Conservation (phyloP, 2,329 filamentous ascomycete genomes). For the Ceratocystis smalleyi region DNA sequence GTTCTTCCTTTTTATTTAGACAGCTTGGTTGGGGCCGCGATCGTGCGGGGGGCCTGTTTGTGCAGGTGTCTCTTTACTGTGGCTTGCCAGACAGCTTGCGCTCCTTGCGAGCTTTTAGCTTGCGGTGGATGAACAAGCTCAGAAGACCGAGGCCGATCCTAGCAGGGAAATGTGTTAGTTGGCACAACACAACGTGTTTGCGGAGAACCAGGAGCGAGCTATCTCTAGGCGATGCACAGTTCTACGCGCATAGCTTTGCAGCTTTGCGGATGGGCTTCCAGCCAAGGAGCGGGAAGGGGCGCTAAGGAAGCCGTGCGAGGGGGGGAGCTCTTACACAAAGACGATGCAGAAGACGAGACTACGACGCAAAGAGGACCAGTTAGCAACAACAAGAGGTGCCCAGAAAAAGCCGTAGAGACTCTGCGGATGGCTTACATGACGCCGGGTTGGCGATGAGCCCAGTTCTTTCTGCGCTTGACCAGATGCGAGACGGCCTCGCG, state of each 20-base stretch:
- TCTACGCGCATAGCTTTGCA: neutral
- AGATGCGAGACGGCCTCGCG: constrained; percentile 27
- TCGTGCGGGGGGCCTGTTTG: neutral
- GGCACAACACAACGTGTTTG: neutral
- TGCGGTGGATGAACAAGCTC: constrained; percentile 24
- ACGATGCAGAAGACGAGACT: constrained; percentile 30
- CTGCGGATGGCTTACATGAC: constrained; percentile 21
- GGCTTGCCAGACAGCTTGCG: constrained; percentile 20
- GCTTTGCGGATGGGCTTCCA: neutral
- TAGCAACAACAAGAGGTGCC: neutral
- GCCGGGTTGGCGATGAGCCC: constrained; percentile 27
- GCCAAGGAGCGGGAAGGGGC: constrained; percentile 3
- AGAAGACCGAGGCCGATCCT: constrained; percentile 25
- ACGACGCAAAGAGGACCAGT: neutral
- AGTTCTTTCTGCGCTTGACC: constrained; percentile 28
- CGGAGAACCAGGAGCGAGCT: neutral
- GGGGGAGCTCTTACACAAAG: constrained; percentile 20
- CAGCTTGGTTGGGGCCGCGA: neutral
- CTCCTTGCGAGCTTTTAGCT: constrained; percentile 24
- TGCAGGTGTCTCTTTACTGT: constrained; percentile 1
- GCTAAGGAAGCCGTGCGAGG: neutral
- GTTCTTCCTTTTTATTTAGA: neutral
- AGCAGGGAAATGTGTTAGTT: constrained; percentile 17
- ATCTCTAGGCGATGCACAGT: too few relatives aligned
- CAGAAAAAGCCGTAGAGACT: neutral